Conservation (phyloP, 805 yeast genomes). For the Martiniozyma abietophila region DNA sequence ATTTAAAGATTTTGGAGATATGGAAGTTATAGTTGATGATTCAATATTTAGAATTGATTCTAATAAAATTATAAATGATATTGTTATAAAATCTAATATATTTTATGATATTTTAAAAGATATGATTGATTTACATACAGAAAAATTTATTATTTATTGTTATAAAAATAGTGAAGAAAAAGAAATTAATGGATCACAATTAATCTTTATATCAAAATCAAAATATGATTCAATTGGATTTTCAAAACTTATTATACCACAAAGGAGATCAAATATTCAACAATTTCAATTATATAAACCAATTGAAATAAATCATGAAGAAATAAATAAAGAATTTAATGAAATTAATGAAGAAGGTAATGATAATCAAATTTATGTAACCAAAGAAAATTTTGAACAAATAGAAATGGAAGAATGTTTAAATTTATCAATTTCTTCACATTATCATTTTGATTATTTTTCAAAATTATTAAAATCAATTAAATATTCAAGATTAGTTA, state of each 20-base stretch:
- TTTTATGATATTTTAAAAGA: conserved; percentile 47
- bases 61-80: conserved; percentile 38
- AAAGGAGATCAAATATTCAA: conserved; percentile 52
- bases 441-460: conserved; percentile 41
- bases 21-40: conserved; percentile 20
- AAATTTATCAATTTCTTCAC: conserved; percentile 30
- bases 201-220: conserved; percentile 48
- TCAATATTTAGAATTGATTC: conserved; percentile 27
- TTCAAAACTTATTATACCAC: conserved; percentile 59
- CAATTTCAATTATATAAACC: conserved; percentile 36
- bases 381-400: background rate
- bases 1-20: conserved; percentile 12
- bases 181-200: conserved; percentile 25
- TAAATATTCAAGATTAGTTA: conserved; percentile 40
- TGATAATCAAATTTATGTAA: conserved; percentile 10
- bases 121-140: conserved; percentile 44
- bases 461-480: conserved; percentile 40
- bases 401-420: conserved; percentile 3
- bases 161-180: conserved; percentile 15
- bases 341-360: conserved; percentile 21
- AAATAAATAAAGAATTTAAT: conserved; percentile 6
- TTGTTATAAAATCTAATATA: conserved; percentile 43
- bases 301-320: background rate
- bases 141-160: conserved; percentile 40
- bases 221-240: conserved; percentile 59